phyloP scores from a whole-genome alignment of 73 alveolate genomes.

The Loxodes magnus region DNA sequence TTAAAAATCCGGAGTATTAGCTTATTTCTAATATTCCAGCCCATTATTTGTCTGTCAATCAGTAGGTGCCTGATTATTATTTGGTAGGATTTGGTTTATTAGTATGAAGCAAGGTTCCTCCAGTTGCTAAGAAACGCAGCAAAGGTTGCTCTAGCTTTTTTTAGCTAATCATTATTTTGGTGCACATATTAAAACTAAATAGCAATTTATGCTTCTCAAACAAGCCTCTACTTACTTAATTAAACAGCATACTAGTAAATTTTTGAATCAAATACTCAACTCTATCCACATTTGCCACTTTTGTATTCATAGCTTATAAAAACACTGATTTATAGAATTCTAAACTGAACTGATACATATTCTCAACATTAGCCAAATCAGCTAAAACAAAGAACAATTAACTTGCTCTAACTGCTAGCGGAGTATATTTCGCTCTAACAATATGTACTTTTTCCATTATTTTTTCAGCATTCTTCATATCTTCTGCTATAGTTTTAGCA shows the following conservation, averaged over 20 bases:
- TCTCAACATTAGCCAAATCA: constrained; percentile 58
- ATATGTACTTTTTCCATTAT: constrained; percentile 27
- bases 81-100: constrained; percentile 75
- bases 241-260: constrained; percentile 47
- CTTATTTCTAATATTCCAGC: constrained; percentile 67
- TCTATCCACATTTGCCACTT: constrained; percentile 27
- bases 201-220: constrained; percentile 93
- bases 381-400: constrained; percentile 62
- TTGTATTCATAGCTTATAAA: constrained; percentile 23
- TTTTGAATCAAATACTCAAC: constrained; percentile 40
- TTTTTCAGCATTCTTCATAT: constrained; percentile 41
- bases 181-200: constrained; percentile 69
- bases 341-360: constrained; percentile 69
- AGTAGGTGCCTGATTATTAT: constrained; percentile 42
- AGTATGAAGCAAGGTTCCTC: constrained; percentile 72
- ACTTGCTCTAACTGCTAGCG: constrained; percentile 63
- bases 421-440: constrained; percentile 46
- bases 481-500: constrained; percentile 39
- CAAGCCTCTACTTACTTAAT: constrained; percentile 85
- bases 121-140: constrained; percentile 78
- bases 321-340: constrained; percentile 61
- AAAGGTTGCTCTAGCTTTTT: constrained; percentile 35
- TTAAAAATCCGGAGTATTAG: constrained; percentile 41
- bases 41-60: constrained; percentile 83
- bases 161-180: constrained; percentile 58